Base-by-base conservation (phyloP, 1,284 basidiomycete species). In the Moniliophthora roreri region DNA sequence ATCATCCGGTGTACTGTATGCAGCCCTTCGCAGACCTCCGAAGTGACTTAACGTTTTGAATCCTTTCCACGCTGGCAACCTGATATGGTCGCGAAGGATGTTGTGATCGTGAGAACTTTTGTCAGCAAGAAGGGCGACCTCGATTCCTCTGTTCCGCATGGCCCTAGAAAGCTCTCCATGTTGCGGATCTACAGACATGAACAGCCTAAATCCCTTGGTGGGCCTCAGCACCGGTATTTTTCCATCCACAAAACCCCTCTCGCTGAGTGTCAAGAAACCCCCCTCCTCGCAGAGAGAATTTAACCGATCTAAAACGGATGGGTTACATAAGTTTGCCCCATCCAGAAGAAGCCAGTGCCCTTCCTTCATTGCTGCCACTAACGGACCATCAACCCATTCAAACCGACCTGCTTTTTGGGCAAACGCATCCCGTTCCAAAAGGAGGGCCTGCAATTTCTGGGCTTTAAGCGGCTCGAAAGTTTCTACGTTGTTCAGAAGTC, bases 71-170 rank as follows among this genome's bases (percentile, higher is more conserved):
- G 42, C 35, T 20, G 84, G 82, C 18, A 86, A 69, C 38, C 83
- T 77, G 38, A 71, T 58, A 61, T 79, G 70, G 50, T 81, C 74
- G n/a, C 69, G 66, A 11, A 87, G 53, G 21, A 80, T 73, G 26
- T 50, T 49, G 7, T 44, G 32, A 57, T 89, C 87, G 57, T 85
- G 79, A 8, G 68, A 58, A 18, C 65, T 65, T 49, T 69, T 64
- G 35, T 56, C 51, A 10, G 64, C 51, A 13, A 76, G 55, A 34
- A 91, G 62, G 23, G 79, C 81, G 35, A 99, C 81, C 69, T 99
- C 97, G 39, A 98, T 79, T 34, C 96, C 97, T 60, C 97, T 87
- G 69, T 99, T 99, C 38, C 97, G 86, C 97, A 99, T 99, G 1
- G 97, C 97, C 36, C 97, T 81, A 6, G 96, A 98, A 9, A 99